phyloP scores from a whole-genome alignment of 805 yeast genomes.

The Citeromyces nyonsensis region DNA sequence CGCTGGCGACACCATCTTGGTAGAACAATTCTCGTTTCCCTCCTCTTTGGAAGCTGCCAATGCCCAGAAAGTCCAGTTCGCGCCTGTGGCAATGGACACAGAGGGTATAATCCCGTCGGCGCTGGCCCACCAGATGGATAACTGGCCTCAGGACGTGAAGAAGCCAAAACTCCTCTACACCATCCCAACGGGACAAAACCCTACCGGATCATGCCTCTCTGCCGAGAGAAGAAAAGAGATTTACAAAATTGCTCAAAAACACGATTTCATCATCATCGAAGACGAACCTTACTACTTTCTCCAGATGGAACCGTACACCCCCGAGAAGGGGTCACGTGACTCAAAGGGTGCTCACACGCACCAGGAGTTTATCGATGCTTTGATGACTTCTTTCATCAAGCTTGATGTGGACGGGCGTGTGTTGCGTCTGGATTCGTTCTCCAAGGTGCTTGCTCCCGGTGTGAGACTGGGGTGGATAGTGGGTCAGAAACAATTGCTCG shows the following conservation, averaged over 20 bases:
- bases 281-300: constrained; percentile 97
- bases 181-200: constrained; percentile 95
- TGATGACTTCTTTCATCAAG: constrained; percentile 64
- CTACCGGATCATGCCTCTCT: constrained; percentile 81
- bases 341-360: constrained; percentile 21
- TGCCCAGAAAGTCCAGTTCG: constrained; percentile 41
- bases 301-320: constrained; percentile 74
- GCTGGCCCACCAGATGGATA: constrained; percentile 34
- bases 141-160: constrained; percentile 34
- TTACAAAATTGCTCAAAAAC: constrained; percentile 67
- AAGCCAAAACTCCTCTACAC: constrained; percentile 83
- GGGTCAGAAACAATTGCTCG: constrained; percentile 49
- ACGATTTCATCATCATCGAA: constrained; percentile 78
- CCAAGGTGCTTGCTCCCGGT: constrained; percentile 90
- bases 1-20: constrained; percentile 51
- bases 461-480: constrained; percentile 81
- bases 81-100: constrained; percentile 57
- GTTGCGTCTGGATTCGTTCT: constrained; percentile 75
- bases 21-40: constrained; percentile 65
- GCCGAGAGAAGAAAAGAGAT: constrained; percentile 63
- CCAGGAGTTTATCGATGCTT: constrained; percentile 46
- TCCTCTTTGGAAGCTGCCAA: constrained; percentile 59
- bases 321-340: constrained; percentile 16
- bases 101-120: constrained; percentile 46
- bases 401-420: constrained; percentile 83